These are phyloP conservation scores for Chlorella sorokiniana DNA, from an alignment of 139 green algal genomes.

Conservation along the genomic window DNA sequence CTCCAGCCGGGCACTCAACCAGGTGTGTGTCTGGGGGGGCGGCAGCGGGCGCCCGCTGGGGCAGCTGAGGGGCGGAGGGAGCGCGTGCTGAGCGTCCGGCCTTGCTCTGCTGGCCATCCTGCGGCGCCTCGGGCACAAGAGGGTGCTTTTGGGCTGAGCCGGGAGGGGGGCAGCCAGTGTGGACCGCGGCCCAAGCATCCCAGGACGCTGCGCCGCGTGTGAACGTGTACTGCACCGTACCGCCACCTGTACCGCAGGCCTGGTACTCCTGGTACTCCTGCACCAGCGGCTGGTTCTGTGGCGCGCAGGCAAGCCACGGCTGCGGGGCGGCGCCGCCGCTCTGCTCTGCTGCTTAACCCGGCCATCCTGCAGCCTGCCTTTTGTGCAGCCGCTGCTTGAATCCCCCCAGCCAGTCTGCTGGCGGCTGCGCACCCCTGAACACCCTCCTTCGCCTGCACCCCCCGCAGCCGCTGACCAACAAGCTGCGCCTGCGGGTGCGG, in stretches of 20 bases:
- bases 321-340: background rate
- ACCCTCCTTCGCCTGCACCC: background rate
- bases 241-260: slow-evolving; percentile 33
- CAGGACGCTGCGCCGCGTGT: too few relatives aligned
- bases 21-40: too few relatives aligned
- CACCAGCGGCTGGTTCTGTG: slow-evolving; percentile 76
- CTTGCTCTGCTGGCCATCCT: too few relatives aligned
- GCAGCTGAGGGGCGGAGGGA: too few relatives aligned
- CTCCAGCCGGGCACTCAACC: slow-evolving; percentile 62
- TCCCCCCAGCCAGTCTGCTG: background rate
- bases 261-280: slow-evolving; percentile 71
- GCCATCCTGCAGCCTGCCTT: background rate
- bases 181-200: too few relatives aligned
- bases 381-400: background rate
- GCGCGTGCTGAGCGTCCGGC: too few relatives aligned
- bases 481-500: slow-evolving; percentile 46
- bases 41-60: too few relatives aligned
- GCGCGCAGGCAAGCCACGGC: too few relatives aligned
- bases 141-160: too few relatives aligned
- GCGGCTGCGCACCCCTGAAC: background rate
- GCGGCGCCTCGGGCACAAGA: too few relatives aligned
- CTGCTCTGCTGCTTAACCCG: background rate
- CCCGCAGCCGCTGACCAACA: slow-evolving; percentile 49
- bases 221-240: background rate
- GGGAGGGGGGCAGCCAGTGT: too few relatives aligned